Evolutionary conservation across 805 yeast genomes (phyloP), one percentile per base, ranked within the genome.

Genomic region (Cephaloascus albidus): DNA sequence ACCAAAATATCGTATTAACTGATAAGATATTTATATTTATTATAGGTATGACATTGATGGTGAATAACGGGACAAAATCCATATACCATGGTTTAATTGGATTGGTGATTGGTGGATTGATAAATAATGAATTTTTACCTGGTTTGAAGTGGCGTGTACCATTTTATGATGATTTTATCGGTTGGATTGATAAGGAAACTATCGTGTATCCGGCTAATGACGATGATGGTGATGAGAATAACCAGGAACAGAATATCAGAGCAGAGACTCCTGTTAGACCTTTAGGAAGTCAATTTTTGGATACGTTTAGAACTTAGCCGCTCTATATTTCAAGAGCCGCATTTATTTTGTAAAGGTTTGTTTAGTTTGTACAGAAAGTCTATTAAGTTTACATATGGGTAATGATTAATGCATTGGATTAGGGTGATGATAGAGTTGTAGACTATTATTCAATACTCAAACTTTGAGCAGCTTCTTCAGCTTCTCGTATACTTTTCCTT

Each of bases 231-330:
- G 54, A 51, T 18, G 49, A 47, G 4, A 50, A 48, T 18, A 41
- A 38, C 14, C 43, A 44, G 19, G 43, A 36, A 15, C 30, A 45
- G 16, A 57, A 53, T 40, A 65, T 65, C 16, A 52, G 73, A 36
- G 72, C 74, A 6, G 83, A 75, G 41, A 78, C 78, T 15, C 85
- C 85, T 0, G 74, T 69, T 10, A 57, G 85, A 38, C 75, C 85
- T 0, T 56, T 80, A 28, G 78, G 82, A 2, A 65, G 73, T 18
- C 85, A 78, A 48, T 67, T 80, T 40, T 54, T 79, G 18, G 81
- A 78, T 52, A 73, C 81, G 0, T 78, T 79, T 47, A 64, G 81
- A 50, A 58, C 68, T 23, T 69, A 49, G 52, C n/a, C n/a, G n/a
- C n/a, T n/a, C n/a, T n/a, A n/a, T n/a, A n/a, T n/a, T n/a, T n/a